Evolutionary conservation across 192 early-diverging fungal genomes (phyloP).

Genomic region (Linnemannia exigua): DNA sequence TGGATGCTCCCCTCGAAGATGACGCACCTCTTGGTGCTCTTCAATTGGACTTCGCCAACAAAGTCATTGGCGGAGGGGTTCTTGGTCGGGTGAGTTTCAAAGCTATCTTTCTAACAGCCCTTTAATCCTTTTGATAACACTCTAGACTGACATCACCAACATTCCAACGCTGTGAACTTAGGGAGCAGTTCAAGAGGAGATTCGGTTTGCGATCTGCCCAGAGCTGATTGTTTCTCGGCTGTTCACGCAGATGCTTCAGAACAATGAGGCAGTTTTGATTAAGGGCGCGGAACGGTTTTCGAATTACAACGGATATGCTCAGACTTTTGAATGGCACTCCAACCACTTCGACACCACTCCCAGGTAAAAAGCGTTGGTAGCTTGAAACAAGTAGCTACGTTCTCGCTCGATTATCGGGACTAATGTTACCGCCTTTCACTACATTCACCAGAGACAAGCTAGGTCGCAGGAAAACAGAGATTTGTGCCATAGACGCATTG

Average conservation of each 20-base stretch:
- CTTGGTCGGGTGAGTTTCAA: slow-evolving; percentile 21
- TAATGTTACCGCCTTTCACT: not conserved
- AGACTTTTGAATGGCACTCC: slow-evolving; percentile 52
- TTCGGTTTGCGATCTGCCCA: slow-evolving; percentile 47
- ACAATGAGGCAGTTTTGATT: slow-evolving; percentile 41
- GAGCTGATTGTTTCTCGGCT: slow-evolving; percentile 49
- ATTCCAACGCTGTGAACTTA: not conserved
- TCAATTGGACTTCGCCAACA: slow-evolving; percentile 53
- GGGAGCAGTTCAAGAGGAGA: slow-evolving; percentile 55
- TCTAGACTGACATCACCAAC: not conserved
- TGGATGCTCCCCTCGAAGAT: slow-evolving; percentile 44
- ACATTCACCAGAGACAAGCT: slow-evolving; percentile 18
- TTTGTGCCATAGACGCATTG: slow-evolving; percentile 51
- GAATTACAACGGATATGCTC: slow-evolving; percentile 51
- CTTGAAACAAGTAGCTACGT: not conserved
- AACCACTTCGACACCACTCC: slow-evolving; percentile 36
- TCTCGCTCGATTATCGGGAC: not conserved
- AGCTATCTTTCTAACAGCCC: not conserved
- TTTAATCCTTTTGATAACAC: not conserved
- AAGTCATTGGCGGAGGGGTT: slow-evolving; percentile 47
- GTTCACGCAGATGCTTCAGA: slow-evolving; percentile 31
- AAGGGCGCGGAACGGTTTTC: slow-evolving; percentile 52
- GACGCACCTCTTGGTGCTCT: slow-evolving; percentile 35
- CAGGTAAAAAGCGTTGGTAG: slow-evolving; percentile 2
- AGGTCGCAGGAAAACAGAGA: slow-evolving; percentile 46